phyloP scores from a whole-genome alignment of 768 basidiomycete species.

The Mycena pura region DNA sequence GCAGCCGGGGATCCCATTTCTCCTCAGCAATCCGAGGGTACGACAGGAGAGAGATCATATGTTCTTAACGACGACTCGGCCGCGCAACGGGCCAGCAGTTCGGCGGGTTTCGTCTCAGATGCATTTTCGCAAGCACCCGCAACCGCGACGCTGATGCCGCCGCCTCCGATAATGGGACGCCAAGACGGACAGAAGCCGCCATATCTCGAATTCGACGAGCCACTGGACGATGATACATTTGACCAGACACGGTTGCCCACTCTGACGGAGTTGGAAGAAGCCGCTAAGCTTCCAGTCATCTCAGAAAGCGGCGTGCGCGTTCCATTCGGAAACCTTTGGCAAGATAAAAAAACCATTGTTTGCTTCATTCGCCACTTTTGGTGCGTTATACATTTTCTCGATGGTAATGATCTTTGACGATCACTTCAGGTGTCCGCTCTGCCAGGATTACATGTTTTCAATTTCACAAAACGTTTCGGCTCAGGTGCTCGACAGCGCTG shows the following conservation, averaged over 20 bases:
- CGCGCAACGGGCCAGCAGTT: neutral
- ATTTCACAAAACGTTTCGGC: slow-evolving; percentile 57
- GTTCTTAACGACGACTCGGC: neutral
- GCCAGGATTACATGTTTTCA: slow-evolving; percentile 75
- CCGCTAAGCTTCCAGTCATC: slow-evolving; percentile 55
- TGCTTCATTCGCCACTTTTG: slow-evolving; percentile 75
- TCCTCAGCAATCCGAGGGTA: neutral
- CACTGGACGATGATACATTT: slow-evolving; percentile 15
- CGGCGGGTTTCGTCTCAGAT: neutral
- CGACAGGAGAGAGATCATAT: neutral
- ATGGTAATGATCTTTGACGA: neutral
- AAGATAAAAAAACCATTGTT: slow-evolving; percentile 59
- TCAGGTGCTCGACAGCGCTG: slow-evolving; percentile 52
- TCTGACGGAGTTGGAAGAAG: slow-evolving; percentile 33
- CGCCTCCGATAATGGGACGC: neutral
- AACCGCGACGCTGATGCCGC: slow-evolving; percentile 4
- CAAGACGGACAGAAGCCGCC: slow-evolving; percentile 5
- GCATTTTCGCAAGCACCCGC: neutral
- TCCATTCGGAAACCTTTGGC: slow-evolving; percentile 60
- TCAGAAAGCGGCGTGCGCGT: slow-evolving; percentile 60
- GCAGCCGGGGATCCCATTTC: too few relatives aligned
- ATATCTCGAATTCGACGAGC: slow-evolving; percentile 26
- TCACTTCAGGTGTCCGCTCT: slow-evolving; percentile 52
- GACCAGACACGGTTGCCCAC: slow-evolving; percentile 16
- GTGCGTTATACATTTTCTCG: slow-evolving; percentile 26